These are phyloP conservation scores for Clohesyomyces aquaticus DNA, from an alignment of 495 filamentous ascomycete species.

Conservation along the genomic window DNA sequence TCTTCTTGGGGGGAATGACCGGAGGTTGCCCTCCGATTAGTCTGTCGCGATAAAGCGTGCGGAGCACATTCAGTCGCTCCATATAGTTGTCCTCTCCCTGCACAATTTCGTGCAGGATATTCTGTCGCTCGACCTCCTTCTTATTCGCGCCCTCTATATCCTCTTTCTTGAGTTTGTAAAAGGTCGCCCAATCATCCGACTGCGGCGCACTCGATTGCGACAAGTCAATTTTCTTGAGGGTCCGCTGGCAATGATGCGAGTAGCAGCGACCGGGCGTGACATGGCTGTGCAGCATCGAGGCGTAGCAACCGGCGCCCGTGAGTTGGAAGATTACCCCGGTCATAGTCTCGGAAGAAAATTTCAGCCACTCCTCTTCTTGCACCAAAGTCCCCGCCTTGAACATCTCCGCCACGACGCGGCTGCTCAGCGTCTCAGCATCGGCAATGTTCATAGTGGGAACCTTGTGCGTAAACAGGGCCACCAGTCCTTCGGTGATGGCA, in stretches of 20 bases:
- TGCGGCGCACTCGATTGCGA: conserved; percentile 69
- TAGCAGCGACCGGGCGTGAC: conserved; percentile 83
- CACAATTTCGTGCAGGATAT: conserved; percentile 94
- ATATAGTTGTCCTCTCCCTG: conserved; percentile 91
- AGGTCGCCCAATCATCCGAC: conserved; percentile 84
- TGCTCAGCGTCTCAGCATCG: conserved; percentile 86
- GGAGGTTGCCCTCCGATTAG: conserved; percentile 73
- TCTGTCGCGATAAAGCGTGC: conserved; percentile 83
- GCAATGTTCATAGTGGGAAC: conserved; percentile 99
- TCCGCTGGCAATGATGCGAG: conserved; percentile 89
- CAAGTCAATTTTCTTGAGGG: conserved; percentile 90
- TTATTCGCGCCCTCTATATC: conserved; percentile 66
- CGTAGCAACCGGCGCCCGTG: conserved; percentile 91
- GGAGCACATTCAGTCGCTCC: conserved; percentile 80
- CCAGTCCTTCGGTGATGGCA: conserved; percentile 80
- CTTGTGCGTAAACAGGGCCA: conserved; percentile 91
- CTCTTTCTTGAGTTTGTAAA: conserved; percentile 84
- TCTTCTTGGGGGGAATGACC: conserved; percentile 74
- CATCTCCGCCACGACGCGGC: conserved; percentile 81
- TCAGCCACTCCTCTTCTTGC: conserved; percentile 97
- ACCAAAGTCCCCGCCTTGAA: conserved; percentile 74
- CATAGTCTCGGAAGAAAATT: conserved; percentile 74
- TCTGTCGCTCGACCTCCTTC: conserved; percentile 92
- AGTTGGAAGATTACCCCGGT: conserved; percentile 92
- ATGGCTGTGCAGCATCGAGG: conserved; percentile 75